A percentile compares a stretch with the other conserved stretches of the same genome.
Conservation (phyloP, 208 protist genomes). For the Crithidia thermophila region DNA sequence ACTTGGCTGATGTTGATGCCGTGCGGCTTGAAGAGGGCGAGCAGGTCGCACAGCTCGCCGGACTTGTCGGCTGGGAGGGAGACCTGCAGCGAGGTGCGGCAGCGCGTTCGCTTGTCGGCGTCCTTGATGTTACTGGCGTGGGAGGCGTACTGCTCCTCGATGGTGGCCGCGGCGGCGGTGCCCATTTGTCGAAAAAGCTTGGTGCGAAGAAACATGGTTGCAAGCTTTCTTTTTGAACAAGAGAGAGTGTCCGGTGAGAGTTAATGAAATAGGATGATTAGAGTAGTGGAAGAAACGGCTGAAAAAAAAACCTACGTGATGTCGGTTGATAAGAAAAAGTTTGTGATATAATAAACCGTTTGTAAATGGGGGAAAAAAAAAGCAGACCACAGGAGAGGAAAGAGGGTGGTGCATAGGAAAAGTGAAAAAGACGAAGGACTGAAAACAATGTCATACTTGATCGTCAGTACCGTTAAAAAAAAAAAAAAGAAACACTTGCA, state of each 20-base stretch:
- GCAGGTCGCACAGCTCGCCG: conserved; percentile 54
- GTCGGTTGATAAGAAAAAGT: too few relatives aligned
- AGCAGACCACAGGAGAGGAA: background rate
- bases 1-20: conserved; percentile 67
- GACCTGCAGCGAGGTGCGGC: conserved; percentile 60
- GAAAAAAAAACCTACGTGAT: too few relatives aligned
- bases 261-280: background rate
- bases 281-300: background rate
- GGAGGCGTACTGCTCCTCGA: conserved; percentile 60
- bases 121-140: conserved; percentile 49
- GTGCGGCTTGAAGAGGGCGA: conserved; percentile 45
- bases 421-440: background rate
- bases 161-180: conserved; percentile 21
- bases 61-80: conserved; percentile 45
- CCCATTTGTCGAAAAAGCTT: background rate
- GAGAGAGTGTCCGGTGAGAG: background rate
- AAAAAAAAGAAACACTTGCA: background rate
- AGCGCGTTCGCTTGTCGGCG: conserved; percentile 27
- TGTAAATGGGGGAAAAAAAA: background rate
- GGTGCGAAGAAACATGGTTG: conserved; percentile 18
- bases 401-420: background rate
- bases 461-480: background rate
- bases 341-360: too few relatives aligned
- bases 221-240: too few relatives aligned
- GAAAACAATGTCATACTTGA: background rate